phyloP scores from a whole-genome alignment of 345 rosid species.

The Laguncularia racemosa region DNA sequence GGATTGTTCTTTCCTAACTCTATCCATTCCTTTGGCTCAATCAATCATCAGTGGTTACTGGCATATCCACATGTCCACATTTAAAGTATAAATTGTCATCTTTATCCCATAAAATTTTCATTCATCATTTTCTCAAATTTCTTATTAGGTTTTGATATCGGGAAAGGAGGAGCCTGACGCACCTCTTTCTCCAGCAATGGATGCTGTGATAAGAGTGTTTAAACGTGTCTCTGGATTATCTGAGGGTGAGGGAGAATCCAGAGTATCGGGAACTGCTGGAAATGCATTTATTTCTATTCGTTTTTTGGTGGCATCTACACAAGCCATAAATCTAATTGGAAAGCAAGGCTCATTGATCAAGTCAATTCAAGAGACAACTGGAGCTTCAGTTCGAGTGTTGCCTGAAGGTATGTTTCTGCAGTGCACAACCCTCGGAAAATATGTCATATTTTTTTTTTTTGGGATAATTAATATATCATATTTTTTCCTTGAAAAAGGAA shows the following conservation, averaged over 20 bases:
- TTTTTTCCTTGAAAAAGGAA: neutral
- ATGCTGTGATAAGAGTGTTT: slow-evolving; percentile 40
- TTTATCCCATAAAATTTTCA: no score
- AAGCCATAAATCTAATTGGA: slow-evolving; percentile 85
- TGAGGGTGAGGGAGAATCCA: slow-evolving; percentile 24
- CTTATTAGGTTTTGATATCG: slow-evolving; percentile 41
- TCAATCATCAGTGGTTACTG: no score
- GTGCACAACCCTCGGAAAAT: neutral
- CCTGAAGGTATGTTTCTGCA: slow-evolving; percentile 43
- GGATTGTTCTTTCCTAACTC: no score
- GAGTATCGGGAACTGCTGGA: slow-evolving; percentile 19
- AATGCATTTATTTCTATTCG: slow-evolving; percentile 52
- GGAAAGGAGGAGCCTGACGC: slow-evolving; percentile 54
- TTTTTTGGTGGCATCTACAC: slow-evolving; percentile 73
- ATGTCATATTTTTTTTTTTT: neutral
- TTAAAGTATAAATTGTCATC: no score
- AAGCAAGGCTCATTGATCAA: slow-evolving; percentile 83
- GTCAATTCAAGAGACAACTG: slow-evolving; percentile 74
- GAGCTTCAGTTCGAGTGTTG: slow-evolving; percentile 72
- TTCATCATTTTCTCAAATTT: no score
- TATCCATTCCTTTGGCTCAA: no score
- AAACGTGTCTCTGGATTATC: slow-evolving; percentile 42
- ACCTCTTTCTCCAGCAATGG: slow-evolving; percentile 51
- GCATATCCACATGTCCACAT: no score
- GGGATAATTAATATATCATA: neutral